Evolutionary conservation across 352 stramenopile species (phyloP).

Genomic region (Paralagenidium karlingii): DNA sequence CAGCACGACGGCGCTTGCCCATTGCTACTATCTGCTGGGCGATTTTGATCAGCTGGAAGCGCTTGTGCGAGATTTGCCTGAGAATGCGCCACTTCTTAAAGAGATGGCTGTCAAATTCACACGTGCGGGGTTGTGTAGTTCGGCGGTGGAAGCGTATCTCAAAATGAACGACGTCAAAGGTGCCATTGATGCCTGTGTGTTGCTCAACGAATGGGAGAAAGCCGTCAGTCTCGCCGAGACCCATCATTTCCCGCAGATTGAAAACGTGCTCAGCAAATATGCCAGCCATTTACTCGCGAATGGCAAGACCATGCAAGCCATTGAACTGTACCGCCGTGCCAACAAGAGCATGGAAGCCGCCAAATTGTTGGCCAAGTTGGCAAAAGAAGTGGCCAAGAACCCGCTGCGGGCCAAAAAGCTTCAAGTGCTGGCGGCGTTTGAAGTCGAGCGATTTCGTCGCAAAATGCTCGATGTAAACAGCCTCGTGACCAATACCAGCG

Average conservation of each 20-base stretch:
- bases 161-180: slow-evolving; percentile 85
- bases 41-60: slow-evolving; percentile 82
- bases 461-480: slow-evolving; percentile 84
- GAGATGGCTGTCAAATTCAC: slow-evolving; percentile 86
- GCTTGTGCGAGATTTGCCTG: slow-evolving; percentile 73
- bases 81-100: slow-evolving; percentile 61
- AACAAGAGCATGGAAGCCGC: slow-evolving; percentile 88
- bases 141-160: slow-evolving; percentile 78
- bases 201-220: slow-evolving; percentile 88
- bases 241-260: slow-evolving; percentile 90
- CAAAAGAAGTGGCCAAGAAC: slow-evolving; percentile 68
- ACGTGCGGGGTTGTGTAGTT: slow-evolving; percentile 64
- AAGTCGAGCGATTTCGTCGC: slow-evolving; percentile 88
- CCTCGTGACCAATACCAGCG: slow-evolving; percentile 22
- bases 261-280: slow-evolving; percentile 87
- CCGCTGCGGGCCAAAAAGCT: slow-evolving; percentile 89
- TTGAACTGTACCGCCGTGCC: slow-evolving; percentile 88
- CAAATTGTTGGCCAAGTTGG: slow-evolving; percentile 81
- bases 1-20: slow-evolving; percentile 58
- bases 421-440: slow-evolving; percentile 87
- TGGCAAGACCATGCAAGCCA: slow-evolving; percentile 79
- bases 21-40: slow-evolving; percentile 87
- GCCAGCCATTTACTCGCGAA: slow-evolving; percentile 74
- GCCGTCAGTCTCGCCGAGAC: slow-evolving; percentile 85
- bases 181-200: slow-evolving; percentile 87